Evolutionary conservation across 495 filamentous ascomycete genomes (phyloP).

Genomic region (Talaromyces stipitatus): DNA sequence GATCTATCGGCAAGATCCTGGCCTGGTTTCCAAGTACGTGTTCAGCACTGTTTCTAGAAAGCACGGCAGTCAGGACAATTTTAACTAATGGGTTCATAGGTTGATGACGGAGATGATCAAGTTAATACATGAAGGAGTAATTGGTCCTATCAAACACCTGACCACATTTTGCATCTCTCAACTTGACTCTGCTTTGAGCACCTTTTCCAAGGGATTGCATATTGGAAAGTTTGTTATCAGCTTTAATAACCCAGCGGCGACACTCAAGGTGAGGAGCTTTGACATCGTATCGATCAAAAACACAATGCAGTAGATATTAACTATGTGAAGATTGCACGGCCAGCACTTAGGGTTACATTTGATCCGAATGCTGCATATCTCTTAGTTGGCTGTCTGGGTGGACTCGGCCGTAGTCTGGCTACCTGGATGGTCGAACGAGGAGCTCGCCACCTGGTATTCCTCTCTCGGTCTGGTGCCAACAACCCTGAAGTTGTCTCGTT

Average conservation of each 20-base stretch:
- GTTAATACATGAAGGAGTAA: too few relatives aligned
- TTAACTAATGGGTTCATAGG: too few relatives aligned
- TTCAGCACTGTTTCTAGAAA: neutral
- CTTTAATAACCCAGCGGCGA: neutral
- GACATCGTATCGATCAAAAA: too few relatives aligned
- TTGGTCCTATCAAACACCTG: neutral
- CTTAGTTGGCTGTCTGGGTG: constrained; percentile 27
- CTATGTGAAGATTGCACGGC: neutral
- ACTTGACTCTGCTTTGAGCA: neutral
- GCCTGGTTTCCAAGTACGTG: too few relatives aligned
- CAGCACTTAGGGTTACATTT: constrained; percentile 3
- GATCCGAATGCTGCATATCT: constrained; percentile 17
- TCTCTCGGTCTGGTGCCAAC: neutral
- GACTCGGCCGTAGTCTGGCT: constrained; percentile 24
- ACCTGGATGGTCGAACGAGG: constrained; percentile 25
- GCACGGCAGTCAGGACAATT: too few relatives aligned
- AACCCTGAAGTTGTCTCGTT: neutral
- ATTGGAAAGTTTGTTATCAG: neutral
- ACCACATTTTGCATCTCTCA: neutral
- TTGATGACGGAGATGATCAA: too few relatives aligned
- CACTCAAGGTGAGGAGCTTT: too few relatives aligned
- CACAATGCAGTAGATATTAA: too few relatives aligned
- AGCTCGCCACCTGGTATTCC: constrained; percentile 19
- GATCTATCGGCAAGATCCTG: too few relatives aligned
- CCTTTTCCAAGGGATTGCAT: neutral